Base-by-base conservation (phyloP, 208 protist species). In the Acanthamoeba rhysodes region DNA sequence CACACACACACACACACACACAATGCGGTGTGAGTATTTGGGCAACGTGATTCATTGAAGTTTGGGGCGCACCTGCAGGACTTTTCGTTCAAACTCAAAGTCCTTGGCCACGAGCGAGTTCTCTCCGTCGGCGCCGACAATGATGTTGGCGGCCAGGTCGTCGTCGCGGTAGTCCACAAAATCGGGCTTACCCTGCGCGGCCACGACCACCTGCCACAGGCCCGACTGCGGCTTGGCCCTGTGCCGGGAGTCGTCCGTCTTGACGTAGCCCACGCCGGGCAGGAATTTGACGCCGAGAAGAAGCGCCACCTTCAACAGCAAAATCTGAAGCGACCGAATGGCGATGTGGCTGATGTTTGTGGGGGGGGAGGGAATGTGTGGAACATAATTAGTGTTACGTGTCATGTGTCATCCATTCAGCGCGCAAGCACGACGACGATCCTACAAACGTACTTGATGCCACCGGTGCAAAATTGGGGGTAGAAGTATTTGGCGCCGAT, bases 401-500 rank as follows among this genome's bases (percentile, higher is more conserved):
- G 41, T 5, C 41, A 45, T 45, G 41, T 45, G n/a, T n/a, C 37
- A 6, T 3, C 2, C 37, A 27, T 2, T 2, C 1, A 5, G 14
- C 14, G 9, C 1, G 16, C 6, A 18, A 32, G 24, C n/a, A n/a
- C 24, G 57, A 41, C 37, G 4, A 4, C 6, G 0, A 12, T 14
- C 6, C 14, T 12, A 50, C 10, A 27, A 16, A 12, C 32, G 10
- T 88, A 88, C 80, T 88, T 93, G 88, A 72, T 93, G 16, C 91
- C 91, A 14, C 91, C 91, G 12, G 53, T 70, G 50, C 91, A 85
- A 70, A 94, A 94, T 29, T 87, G 45, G 24, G 91, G 91, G 70
- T 87, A 94, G 29, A 94, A 29, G 27, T 55, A 94, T 29, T 94
- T 94, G 12, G 91, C 72, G 18, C 91, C 91, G 50, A 94, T 94